These are phyloP conservation scores for Simplicillium aogashimaense DNA, from an alignment of 2,329 filamentous ascomycete genomes.

Conservation along the genomic window DNA sequence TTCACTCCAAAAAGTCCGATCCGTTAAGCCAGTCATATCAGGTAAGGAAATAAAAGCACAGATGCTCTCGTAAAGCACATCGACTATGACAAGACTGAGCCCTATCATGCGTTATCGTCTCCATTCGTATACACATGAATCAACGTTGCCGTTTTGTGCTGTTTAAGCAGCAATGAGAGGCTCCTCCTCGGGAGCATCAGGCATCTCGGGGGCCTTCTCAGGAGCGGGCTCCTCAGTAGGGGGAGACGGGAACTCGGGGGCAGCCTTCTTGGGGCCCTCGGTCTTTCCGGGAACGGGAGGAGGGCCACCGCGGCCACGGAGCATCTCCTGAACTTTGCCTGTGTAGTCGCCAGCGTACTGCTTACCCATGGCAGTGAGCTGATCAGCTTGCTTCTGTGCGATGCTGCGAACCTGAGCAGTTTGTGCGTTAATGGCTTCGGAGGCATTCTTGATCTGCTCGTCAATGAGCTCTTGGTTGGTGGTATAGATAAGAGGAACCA, in stretches of 20 bases:
- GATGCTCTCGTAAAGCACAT: neutral
- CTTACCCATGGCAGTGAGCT: slow-evolving; percentile 54
- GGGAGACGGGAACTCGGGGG: slow-evolving; percentile 23
- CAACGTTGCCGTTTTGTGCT: neutral
- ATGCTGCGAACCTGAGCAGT: slow-evolving; percentile 51
- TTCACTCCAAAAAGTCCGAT: neutral
- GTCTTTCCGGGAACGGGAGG: slow-evolving; percentile 17
- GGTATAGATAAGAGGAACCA: slow-evolving; percentile 53
- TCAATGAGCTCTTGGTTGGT: slow-evolving; percentile 63
- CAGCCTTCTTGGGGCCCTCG: slow-evolving; percentile 17
- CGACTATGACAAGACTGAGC: neutral
- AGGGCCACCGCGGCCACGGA: slow-evolving; percentile 38
- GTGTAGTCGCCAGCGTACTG: slow-evolving; percentile 60
- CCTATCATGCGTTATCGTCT: slow-evolving; percentile 1
- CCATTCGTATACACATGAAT: slow-evolving; percentile 7
- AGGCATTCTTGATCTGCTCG: slow-evolving; percentile 46
- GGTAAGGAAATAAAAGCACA: neutral
- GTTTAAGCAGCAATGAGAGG: slow-evolving; percentile 13
- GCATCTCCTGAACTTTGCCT: slow-evolving; percentile 55
- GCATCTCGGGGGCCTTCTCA: slow-evolving; percentile 8
- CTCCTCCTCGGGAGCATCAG: slow-evolving; percentile 16
- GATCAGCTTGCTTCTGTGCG: slow-evolving; percentile 53
- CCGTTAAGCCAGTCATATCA: neutral
- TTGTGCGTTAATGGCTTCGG: slow-evolving; percentile 50
- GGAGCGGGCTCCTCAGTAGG: slow-evolving; percentile 24